Conservation (phyloP, 2,329 filamentous ascomycete species). For the Hymenoscyphus repandus region DNA sequence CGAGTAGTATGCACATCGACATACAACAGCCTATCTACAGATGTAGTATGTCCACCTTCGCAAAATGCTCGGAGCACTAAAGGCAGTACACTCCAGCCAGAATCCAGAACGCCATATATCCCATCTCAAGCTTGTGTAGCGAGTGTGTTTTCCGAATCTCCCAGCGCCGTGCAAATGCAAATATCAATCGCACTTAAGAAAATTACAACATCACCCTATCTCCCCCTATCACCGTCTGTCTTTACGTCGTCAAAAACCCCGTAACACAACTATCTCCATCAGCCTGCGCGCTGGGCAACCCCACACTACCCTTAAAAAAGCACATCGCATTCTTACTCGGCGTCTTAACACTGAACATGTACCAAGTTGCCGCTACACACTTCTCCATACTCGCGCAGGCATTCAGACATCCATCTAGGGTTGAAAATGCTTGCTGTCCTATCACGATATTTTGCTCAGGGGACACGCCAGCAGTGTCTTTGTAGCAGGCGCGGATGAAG, state of each 20-base stretch:
- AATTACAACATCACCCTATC: neutral
- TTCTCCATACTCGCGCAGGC: constrained; percentile 13
- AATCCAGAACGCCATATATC: too few relatives aligned
- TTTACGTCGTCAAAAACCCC: neutral
- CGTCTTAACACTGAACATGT: constrained; percentile 15
- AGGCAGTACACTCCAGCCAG: too few relatives aligned
- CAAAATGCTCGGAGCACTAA: too few relatives aligned
- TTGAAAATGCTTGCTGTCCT: constrained; percentile 8
- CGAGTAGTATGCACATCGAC: too few relatives aligned
- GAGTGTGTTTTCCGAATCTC: too few relatives aligned
- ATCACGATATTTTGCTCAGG: constrained; percentile 17
- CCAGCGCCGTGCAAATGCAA: neutral
- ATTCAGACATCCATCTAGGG: constrained; percentile 15
- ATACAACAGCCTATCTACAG: too few relatives aligned
- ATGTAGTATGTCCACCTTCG: too few relatives aligned
- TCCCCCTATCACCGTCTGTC: neutral
- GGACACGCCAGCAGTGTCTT: constrained; percentile 4
- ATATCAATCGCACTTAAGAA: neutral
- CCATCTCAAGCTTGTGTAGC: too few relatives aligned
- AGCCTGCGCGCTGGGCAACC: neutral
- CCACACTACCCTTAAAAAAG: constrained; percentile 17
- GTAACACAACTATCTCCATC: neutral
- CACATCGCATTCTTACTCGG: constrained; percentile 19
- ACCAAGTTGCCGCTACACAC: constrained; percentile 21
- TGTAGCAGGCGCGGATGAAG: constrained; percentile 17